Base-by-base conservation (phyloP, 768 basidiomycete species). In the Lenzites betulinus region DNA sequence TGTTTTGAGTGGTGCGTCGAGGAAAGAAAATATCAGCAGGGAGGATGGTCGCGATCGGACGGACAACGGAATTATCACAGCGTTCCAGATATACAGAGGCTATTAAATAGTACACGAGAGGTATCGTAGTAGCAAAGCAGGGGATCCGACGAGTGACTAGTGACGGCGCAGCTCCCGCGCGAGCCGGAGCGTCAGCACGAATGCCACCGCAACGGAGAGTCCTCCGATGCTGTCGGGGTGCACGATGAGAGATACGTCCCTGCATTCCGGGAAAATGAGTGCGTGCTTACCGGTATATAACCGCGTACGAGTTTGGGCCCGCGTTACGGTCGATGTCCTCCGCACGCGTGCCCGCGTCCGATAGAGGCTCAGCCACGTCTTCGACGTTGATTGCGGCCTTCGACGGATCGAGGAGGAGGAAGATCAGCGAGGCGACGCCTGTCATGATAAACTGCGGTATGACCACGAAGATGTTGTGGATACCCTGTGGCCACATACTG, bases 401-500 rank as follows among this genome's bases (percentile, higher is more conserved):
- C 25, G 75, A 69, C 0, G 90, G 88, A 60, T 96, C 95, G 61
- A 94, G 79, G 5, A 97, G 74, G 16, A 90, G 91, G 68, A 98
- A 97, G 47, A 98, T 81, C 62, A 95, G 76, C 11, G 94, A 85
- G 0, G 93, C 87, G 5, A 98, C 73, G 23, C 87, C 93, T 0
- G 92, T 95, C 33, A 95, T 89, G 41, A 98, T 80, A 74, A 98
- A 95, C 69, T 98, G 96, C 0, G 96, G 96, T 7, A 97, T 76
- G 59, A 98, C 96, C 62, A 98, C 79, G 73, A 91, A 96, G 59
- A 97, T 83, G 69, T 97, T 98, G 74, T 98, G 95, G 53, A 98
- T 96, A 41, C 96, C 95, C 92, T 94, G 61, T 35, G 15, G 4
- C 16, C 28, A 5, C 22, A 15, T n/a, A 13, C 43, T n/a, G n/a